Base-by-base conservation (phyloP, 352 stramenopile genomes). In the Globisporangium apiculatum region DNA sequence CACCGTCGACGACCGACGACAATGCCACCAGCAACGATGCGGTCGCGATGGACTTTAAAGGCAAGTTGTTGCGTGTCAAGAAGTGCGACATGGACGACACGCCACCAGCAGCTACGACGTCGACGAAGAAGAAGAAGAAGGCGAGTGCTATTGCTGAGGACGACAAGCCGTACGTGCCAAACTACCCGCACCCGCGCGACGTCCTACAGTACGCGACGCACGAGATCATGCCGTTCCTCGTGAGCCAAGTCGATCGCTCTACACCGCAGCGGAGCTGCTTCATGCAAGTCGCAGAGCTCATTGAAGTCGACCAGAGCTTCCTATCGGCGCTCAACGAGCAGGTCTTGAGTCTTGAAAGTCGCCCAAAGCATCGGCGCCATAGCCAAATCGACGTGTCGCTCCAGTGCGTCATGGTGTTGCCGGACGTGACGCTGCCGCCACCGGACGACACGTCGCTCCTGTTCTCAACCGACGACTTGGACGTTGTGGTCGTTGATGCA, bases 31-130 rank as follows among this genome's bases (percentile, higher is more conserved):
- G 48, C 15, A 37, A 51, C 11, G 59, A 55, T 17, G 41, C 48
- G 8, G 49, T 65, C 1, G 64, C 67, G 2, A 48, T 48, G 11
- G 64, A 73, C 12, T 90, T 95, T 37, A 75, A 79, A 24, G 84
- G 83, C 11, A 88, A 86, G 56, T 62, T 95, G 24, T 66, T 95
- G 59, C 84, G 86, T 48, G 78, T 95, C 7, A 92, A 92, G 66
- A 95, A 95, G 68, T 87, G 75, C 51, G 83, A 89, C 64, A 66
- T 86, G 1, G 62, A 51, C 8, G 53, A 62, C 4, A 48, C 56
- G 24, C 24, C 24, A 31, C 24, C 1, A 38, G 48, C 58, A 48
- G 14, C 48, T 6, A 50, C 10, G 10, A 49, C 31, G 7, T 51
- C 40, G 2, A 66, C 66, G 57, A 78, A 79, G 63, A 66, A 68